Conservation (phyloP, 371 early-diverging fungal genomes). For the Parasitella parasitica region DNA sequence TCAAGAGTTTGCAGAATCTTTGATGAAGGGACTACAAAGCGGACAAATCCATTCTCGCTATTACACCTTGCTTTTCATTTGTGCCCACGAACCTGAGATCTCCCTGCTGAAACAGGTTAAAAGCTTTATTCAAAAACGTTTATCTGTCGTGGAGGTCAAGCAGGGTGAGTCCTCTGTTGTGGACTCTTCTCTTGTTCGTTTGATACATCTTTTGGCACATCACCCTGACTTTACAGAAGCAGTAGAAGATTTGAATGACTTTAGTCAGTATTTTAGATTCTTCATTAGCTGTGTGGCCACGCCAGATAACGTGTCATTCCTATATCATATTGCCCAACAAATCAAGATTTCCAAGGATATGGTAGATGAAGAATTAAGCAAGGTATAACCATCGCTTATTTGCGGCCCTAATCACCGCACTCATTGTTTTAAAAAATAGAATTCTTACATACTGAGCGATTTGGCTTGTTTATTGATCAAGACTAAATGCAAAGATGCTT, state of each 20-base stretch:
- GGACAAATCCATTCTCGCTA: conserved; percentile 69
- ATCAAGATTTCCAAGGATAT: conserved; percentile 78
- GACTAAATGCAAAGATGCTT: conserved; percentile 60
- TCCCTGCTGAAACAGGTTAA: conserved; percentile 51
- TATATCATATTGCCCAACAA: conserved; percentile 74
- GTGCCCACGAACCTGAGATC: conserved; percentile 85
- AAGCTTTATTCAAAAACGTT: conserved; percentile 35
- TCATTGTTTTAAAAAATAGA: conserved; percentile 30
- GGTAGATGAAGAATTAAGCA: conserved; percentile 38
- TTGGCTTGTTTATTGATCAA: conserved; percentile 78
- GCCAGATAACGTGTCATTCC: conserved; percentile 79
- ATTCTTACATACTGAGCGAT: conserved; percentile 82
- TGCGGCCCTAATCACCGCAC: background rate
- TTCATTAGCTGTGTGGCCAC: conserved; percentile 77
- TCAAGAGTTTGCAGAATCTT: conserved; percentile 64
- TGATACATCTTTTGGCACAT: conserved; percentile 83
- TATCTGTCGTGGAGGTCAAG: conserved; percentile 8
- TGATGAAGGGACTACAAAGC: conserved; percentile 68
- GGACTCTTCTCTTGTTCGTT: conserved; percentile 67
- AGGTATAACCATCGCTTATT: conserved; percentile 37
- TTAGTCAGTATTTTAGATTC: conserved; percentile 75
- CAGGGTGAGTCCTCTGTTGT: conserved; percentile 27
- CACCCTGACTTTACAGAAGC: conserved; percentile 86
- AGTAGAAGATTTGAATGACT: conserved; percentile 52
- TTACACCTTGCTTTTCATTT: conserved; percentile 69